Base-by-base conservation (phyloP, 495 filamentous ascomycete genomes). In the Penicillium mononematosum region DNA sequence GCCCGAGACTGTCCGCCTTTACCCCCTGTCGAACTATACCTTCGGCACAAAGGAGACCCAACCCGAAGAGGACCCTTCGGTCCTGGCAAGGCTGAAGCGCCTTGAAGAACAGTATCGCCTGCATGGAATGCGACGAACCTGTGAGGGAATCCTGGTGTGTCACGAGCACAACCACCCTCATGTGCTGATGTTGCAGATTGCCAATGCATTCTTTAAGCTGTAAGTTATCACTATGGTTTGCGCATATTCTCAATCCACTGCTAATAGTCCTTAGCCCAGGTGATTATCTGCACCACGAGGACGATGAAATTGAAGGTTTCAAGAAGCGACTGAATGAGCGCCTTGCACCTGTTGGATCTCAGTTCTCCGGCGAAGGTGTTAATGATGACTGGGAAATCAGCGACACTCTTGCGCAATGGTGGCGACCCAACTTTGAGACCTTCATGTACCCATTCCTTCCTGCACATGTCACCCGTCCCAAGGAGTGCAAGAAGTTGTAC, bases 401-500 rank as follows among this genome's bases (percentile, higher is more conserved):
- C 55, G 92, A 97, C 64, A 95, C 91, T 4, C 81, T 98, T 45
- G 93, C 94, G 38, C 92, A 96, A 76, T 98, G 95, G 94, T 98
- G 92, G 92, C 80, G 94, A 27, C 94, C 94, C 42, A 98, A 96
- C 75, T 96, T 98, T 67, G 94, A 98, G 78, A 98, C 94, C 1
- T 98, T 97, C 79, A 97, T 97, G 94, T 98, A 98, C 71, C 94
- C 94, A 1, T 98, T 96, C 74, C 85, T 96, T 44, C 94, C 94
- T 7, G 89, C 91, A 17, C 94, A 98, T 72, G 89, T 96, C 55
- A 96, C 94, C 9, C 82, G 95, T 42, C 94, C 94, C 17, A 98
- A 97, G 79, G 94, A 98, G 81, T 96, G 92, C 79, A 98, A 98
- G 81, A 98, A 98, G 82, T 79, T 97, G 47, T 98, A 97, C 70